Conservation (phyloP, 2,329 filamentous ascomycete genomes). For the Fusarium keratoplasticum region DNA sequence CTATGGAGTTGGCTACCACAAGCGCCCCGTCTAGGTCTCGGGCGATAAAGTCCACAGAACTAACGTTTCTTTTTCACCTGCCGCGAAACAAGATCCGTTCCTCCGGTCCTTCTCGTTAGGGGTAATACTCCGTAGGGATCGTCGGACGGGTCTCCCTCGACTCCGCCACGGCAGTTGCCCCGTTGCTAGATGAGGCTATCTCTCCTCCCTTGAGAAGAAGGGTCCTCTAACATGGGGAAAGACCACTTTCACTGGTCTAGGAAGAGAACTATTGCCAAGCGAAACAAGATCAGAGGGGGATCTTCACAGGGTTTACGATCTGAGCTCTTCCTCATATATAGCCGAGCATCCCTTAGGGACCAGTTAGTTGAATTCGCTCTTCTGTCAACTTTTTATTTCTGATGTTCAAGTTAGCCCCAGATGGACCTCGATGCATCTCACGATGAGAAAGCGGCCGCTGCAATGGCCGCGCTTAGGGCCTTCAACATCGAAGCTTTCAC, state of each 20-base stretch:
- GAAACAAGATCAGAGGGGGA: background rate
- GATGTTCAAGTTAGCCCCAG: background rate
- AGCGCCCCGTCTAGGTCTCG: background rate
- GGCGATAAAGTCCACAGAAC: background rate
- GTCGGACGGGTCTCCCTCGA: background rate
- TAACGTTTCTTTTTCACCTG: background rate
- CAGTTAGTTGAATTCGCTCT: background rate
- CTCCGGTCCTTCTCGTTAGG: background rate
- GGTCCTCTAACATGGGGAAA: background rate
- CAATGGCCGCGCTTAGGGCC: conserved; percentile 36
- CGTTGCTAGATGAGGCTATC: background rate
- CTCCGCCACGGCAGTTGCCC: background rate
- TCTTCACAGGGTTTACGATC: background rate
- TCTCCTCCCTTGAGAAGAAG: background rate
- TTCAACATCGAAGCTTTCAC: conserved; percentile 52
- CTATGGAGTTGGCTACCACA: background rate
- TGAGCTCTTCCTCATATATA: conserved; percentile 15
- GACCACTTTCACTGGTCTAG: background rate
- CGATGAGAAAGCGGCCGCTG: conserved; percentile 37
- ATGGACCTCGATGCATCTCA: conserved; percentile 31
- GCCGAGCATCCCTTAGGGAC: background rate
- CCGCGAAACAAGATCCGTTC: background rate
- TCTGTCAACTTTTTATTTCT: background rate
- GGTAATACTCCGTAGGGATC: background rate
- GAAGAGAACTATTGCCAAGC: background rate